Conservation (phyloP, 164 flowering plant genomes). For the Macadamia tetraphylla region DNA sequence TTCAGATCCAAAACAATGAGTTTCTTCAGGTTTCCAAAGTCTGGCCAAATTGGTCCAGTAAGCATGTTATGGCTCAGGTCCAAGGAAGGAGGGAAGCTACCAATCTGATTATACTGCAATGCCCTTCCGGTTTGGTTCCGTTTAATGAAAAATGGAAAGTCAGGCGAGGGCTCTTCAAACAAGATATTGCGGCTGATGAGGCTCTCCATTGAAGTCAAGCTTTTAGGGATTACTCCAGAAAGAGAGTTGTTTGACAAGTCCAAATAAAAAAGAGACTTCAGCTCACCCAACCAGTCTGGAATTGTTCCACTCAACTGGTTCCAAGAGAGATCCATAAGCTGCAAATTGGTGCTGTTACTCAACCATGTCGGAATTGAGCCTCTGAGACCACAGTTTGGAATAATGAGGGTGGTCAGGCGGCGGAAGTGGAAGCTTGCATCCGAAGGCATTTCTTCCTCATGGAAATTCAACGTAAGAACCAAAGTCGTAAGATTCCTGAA, state of each 20-base stretch:
- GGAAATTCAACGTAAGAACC: slow-evolving; percentile 13
- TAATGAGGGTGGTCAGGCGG: slow-evolving; percentile 40
- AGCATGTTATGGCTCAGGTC: slow-evolving; percentile 43
- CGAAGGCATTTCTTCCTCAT: slow-evolving; percentile 39
- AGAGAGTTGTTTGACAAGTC: slow-evolving; percentile 57
- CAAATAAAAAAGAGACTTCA: slow-evolving; percentile 48
- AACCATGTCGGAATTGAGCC: slow-evolving; percentile 59
- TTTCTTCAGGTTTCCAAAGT: slow-evolving; percentile 48
- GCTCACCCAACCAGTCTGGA: slow-evolving; percentile 42
- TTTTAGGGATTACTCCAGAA: slow-evolving; percentile 41
- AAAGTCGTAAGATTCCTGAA: slow-evolving; percentile 9
- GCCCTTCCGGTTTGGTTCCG: slow-evolving; percentile 28
- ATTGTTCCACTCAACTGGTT: slow-evolving; percentile 43
- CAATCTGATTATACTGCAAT: slow-evolving; percentile 40
- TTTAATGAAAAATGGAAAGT: slow-evolving; percentile 42
- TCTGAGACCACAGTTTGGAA: slow-evolving; percentile 45
- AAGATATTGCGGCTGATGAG: slow-evolving; percentile 31
- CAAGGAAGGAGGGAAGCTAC: slow-evolving; percentile 48
- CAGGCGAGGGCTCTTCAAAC: slow-evolving; percentile 33
- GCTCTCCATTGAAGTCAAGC: slow-evolving; percentile 34
- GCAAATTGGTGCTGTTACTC: slow-evolving; percentile 26
- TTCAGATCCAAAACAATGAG: slow-evolving; percentile 44
- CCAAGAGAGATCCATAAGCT: slow-evolving; percentile 63
- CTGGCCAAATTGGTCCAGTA: slow-evolving; percentile 52
- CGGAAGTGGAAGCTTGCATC: slow-evolving; percentile 32